Base-by-base conservation (phyloP, 1,139 yeast genomes). In the Candida pseudocylindracea region DNA sequence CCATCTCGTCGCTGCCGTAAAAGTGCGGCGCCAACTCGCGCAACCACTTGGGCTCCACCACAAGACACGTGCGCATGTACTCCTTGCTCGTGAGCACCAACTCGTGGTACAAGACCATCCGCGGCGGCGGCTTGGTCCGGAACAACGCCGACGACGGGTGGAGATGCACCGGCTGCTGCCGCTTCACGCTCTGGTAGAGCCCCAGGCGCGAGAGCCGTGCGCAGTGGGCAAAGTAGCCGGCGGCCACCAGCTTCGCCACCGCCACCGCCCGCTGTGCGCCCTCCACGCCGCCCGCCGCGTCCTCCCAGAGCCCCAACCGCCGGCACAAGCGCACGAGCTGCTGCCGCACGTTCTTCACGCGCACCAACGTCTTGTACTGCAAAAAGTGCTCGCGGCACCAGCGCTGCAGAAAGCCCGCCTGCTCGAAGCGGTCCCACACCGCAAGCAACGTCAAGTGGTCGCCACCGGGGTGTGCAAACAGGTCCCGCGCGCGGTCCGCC, bases 311-410 rank as follows among this genome's bases (percentile, higher is more conserved):
- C 4, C 78, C 85, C 10, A 69, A 63, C 32, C 71, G 64, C 5
- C 55, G 59, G 43, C 92, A 74, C 27, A 81, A 54, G 15, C 64
- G 51, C 31, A 57, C 60, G 12, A 88, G 51, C 45, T 88, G 98
- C 25, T 67, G 69, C 27, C 83, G 60, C 2, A 85, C 74, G 38
- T 74, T 79, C 33, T 73, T 55, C 0, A 75, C 88, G 30, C 94
- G 55, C 29, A 57, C 55, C 42, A 88, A 50, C 0, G 92, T 68
- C 46, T 74, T 72, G 49, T 66, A 66, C 46, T 88, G 95, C 4
- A 88, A 45, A 45, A 67, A 81, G 44, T 80, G 72, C 42, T 83
- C 95, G 41, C 67, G 70, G 41, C 95, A 85, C 98, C 98, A 88
- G 35, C 70, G 68, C 30, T 57, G 57, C 1, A 93, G 75, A 45